A percentile compares a stretch with the other conserved stretches of the same genome.
These are phyloP conservation scores for Colletotrichum sp. DNA, from an alignment of 2,329 filamentous ascomycete genomes.

Conservation along the genomic window DNA sequence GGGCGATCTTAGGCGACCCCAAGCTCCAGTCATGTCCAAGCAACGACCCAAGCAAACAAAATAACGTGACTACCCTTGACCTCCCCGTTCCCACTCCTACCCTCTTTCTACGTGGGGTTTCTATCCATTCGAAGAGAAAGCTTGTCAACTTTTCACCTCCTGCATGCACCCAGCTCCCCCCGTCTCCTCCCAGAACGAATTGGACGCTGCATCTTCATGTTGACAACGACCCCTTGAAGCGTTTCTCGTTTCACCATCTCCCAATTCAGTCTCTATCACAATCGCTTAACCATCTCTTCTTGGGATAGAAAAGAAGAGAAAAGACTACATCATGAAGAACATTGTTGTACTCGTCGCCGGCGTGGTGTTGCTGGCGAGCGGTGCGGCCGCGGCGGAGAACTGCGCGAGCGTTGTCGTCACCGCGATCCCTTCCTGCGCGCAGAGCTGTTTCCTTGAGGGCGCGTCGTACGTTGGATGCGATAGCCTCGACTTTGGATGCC, in stretches of 20 bases:
- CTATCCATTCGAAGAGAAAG: neutral
- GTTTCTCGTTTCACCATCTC: slow-evolving; percentile 5
- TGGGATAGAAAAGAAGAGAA: neutral
- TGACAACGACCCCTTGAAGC: slow-evolving; percentile 6
- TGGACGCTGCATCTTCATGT: neutral
- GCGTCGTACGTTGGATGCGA: slow-evolving; percentile 30
- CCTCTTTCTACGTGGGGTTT: neutral
- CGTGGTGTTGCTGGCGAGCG: neutral
- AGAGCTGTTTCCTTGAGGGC: slow-evolving; percentile 29
- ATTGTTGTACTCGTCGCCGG: neutral
- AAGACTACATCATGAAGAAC: neutral
- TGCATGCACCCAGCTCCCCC: neutral
- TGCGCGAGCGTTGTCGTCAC: slow-evolving; percentile 28
- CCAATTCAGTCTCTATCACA: neutral
- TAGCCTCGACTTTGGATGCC: slow-evolving; percentile 29
- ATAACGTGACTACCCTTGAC: neutral
- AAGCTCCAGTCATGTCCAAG: neutral
- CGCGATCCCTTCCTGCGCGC: slow-evolving; percentile 30
- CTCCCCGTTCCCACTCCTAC: slow-evolving; percentile 2
- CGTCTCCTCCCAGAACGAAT: neutral
- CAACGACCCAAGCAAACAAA: neutral
- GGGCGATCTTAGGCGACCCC: neutral
- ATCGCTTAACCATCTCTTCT: neutral
- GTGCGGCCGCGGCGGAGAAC: slow-evolving; percentile 11
- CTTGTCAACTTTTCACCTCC: neutral